phyloP scores from a whole-genome alignment of 2,329 filamentous ascomycete species.

The Cladosporium halotolerans region DNA sequence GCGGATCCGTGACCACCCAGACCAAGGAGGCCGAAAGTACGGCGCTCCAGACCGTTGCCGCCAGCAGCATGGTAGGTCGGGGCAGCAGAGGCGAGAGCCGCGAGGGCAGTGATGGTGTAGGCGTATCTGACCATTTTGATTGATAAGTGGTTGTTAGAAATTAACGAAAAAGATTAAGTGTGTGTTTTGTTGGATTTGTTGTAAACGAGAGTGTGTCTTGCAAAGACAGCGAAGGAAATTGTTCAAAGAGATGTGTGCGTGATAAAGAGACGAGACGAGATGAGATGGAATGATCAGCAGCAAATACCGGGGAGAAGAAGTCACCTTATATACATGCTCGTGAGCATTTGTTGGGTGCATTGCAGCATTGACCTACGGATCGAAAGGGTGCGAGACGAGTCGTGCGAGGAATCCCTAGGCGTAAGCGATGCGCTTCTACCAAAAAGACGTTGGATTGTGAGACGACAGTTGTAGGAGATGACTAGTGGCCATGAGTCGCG shows the following conservation, averaged over 20 bases:
- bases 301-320: background rate
- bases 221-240: conserved; percentile 1
- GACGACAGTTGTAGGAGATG: conserved; percentile 1
- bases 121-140: conserved; percentile 10
- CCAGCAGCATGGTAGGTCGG: conserved; percentile 9
- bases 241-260: too few species aligned
- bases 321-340: background rate
- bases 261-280: conserved; percentile 3
- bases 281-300: background rate
- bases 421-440: background rate
- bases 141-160: background rate
- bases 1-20: background rate
- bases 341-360: background rate
- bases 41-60: conserved; percentile 1
- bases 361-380: background rate
- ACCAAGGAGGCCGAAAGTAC: background rate
- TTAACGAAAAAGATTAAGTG: too few species aligned
- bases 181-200: background rate
- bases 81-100: conserved; percentile 5
- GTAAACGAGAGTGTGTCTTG: background rate
- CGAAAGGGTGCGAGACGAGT: background rate
- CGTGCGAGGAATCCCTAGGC: background rate
- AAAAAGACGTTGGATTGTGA: conserved; percentile 1
- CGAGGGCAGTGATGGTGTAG: conserved; percentile 6
- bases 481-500: background rate